These are phyloP conservation scores for Rhododendron ferrugineum DNA, from an alignment of 148 eudicot genomes.

Conservation along the genomic window DNA sequence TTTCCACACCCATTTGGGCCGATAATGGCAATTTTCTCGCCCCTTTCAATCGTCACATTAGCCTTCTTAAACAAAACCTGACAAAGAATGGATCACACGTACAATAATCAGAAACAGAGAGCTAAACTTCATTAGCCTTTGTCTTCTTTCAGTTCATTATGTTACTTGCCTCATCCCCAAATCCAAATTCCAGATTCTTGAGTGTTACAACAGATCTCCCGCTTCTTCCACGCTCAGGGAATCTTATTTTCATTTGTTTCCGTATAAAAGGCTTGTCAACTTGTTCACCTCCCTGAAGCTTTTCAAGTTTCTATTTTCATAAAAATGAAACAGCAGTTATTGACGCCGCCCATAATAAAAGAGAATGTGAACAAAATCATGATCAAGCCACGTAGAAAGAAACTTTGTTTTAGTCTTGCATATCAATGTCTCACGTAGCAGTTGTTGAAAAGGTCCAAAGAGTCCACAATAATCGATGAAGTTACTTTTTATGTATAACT, in stretches of 20 bases:
- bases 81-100: conserved; percentile 10
- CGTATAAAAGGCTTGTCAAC: conserved; percentile 93
- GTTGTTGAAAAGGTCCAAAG: neutral
- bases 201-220: conserved; percentile 68
- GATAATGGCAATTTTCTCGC: conserved; percentile 92
- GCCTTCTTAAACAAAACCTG: conserved; percentile 79
- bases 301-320: conserved; percentile 70
- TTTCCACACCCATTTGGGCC: conserved; percentile 99
- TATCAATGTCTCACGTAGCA: neutral
- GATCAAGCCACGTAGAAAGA: neutral
- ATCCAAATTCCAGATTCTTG: conserved; percentile 66
- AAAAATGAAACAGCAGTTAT: neutral
- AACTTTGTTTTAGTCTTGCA: neutral
- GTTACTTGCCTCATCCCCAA: conserved; percentile 55
- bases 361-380: neutral
- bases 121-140: neutral
- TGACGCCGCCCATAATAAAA: too few relatives aligned
- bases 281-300: conserved; percentile 83
- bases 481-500: neutral
- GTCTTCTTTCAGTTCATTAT: neutral
- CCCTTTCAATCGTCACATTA: conserved; percentile 66
- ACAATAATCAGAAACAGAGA: neutral
- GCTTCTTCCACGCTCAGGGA: conserved; percentile 93
- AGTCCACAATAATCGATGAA: neutral
- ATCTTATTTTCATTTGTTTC: conserved; percentile 92